Evolutionary conservation across 169 alveolate species (phyloP).

Genomic region (Plasmodium chabaudi): DNA sequence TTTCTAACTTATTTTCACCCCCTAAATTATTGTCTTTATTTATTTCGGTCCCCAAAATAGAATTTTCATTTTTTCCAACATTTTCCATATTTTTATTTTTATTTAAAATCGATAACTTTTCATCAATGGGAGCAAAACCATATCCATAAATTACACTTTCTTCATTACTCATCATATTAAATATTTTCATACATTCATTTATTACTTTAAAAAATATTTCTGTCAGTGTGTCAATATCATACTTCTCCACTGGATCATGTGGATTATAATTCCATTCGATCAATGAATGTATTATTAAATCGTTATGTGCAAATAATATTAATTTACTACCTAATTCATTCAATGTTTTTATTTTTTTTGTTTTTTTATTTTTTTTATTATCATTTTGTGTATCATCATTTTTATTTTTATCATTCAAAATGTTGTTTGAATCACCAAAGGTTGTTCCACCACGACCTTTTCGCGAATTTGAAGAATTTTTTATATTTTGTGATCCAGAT

Average conservation of each 20-base stretch:
- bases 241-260: conserved; percentile 15
- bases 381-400: conserved; percentile 17
- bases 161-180: conserved; percentile 44
- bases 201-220: conserved; percentile 30
- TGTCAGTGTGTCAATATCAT: conserved; percentile 5
- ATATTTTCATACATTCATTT: conserved; percentile 29
- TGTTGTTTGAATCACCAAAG: not conserved
- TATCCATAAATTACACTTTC: conserved; percentile 23
- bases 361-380: conserved; percentile 47
- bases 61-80: not conserved
- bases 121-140: conserved; percentile 31
- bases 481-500: not conserved
- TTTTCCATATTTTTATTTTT: conserved; percentile 5
- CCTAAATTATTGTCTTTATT: not conserved
- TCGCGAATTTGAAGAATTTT: not conserved
- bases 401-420: not conserved
- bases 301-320: conserved; percentile 56
- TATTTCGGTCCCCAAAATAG: not conserved
- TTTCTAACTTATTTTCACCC: not conserved
- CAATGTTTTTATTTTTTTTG: conserved; percentile 36
- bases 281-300: conserved; percentile 51
- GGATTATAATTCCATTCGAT: conserved; percentile 37
- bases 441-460: not conserved
- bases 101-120: not conserved
- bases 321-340: conserved; percentile 47